Evolutionary conservation across 2,329 filamentous ascomycete genomes (phyloP).

Genomic region (Colletotrichum paranaense): DNA sequence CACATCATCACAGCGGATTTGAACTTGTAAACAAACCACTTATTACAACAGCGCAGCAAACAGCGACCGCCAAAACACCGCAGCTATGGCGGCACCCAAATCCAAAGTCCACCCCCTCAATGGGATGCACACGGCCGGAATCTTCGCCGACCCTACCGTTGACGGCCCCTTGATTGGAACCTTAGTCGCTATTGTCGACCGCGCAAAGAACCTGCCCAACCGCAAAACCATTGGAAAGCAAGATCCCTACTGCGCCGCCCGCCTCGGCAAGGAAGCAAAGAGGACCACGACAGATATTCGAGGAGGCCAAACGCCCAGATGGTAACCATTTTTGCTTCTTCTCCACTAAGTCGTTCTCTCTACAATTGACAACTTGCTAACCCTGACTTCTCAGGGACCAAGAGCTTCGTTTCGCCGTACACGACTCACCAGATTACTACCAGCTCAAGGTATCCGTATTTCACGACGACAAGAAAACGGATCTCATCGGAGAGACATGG

Average conservation of each 20-base stretch:
- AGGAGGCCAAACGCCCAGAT: conserved; percentile 94
- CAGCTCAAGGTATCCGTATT: conserved; percentile 96
- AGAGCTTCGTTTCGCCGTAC: conserved; percentile 94
- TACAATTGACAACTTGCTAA: conserved; percentile 1
- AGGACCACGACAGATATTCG: conserved; percentile 95
- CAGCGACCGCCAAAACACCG: conserved; percentile 20
- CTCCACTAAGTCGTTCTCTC: background rate
- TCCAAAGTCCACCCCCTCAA: conserved; percentile 67
- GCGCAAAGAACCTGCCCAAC: conserved; percentile 97
- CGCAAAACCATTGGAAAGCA: conserved; percentile 98
- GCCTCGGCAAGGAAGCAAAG: conserved; percentile 95
- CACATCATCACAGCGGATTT: conserved; percentile 4
- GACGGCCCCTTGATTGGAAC: conserved; percentile 96
- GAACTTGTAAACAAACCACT: conserved; percentile 8
- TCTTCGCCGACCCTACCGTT: conserved; percentile 92
- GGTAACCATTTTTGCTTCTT: conserved; percentile 64
- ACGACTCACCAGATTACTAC: conserved; percentile 96
- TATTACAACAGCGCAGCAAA: background rate
- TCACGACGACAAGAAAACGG: conserved; percentile 98
- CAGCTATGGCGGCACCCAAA: conserved; percentile 61
- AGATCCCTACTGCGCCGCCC: conserved; percentile 94
- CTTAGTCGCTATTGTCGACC: conserved; percentile 89
- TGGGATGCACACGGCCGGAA: conserved; percentile 86
- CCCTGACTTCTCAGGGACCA: conserved; percentile 78
- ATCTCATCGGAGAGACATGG: conserved; percentile 95